A percentile compares a stretch with the other conserved stretches of the same genome.
These are phyloP conservation scores for Fusarium hostae DNA, from an alignment of 2,329 filamentous ascomycete genomes.

Conservation along the genomic window DNA sequence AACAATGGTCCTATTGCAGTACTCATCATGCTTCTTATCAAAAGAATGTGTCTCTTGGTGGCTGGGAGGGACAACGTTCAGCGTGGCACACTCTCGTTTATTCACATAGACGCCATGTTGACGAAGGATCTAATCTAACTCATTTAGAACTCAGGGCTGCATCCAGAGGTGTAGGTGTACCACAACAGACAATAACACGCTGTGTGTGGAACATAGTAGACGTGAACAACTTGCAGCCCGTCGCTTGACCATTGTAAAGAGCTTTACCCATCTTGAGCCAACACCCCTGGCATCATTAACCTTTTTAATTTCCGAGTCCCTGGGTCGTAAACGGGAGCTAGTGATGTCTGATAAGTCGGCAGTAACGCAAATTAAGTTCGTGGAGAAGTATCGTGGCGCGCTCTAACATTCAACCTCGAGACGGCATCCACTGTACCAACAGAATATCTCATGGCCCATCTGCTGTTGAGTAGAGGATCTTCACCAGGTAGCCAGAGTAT, in stretches of 20 bases:
- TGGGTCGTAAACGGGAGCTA: neutral
- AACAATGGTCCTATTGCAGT: neutral
- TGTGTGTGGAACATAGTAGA: neutral
- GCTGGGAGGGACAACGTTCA: neutral
- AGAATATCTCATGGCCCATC: neutral
- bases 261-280: neutral
- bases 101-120: neutral
- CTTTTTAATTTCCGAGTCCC: neutral
- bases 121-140: neutral
- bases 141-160: neutral
- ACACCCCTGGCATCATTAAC: neutral
- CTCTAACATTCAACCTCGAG: neutral
- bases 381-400: constrained; percentile 9
- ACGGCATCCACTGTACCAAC: neutral
- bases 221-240: neutral
- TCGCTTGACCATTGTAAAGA: neutral
- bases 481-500: fast-evolving
- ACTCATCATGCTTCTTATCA: neutral
- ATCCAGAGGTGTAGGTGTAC: neutral
- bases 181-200: neutral
- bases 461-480: fast-evolving
- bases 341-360: neutral
- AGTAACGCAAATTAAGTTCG: neutral
- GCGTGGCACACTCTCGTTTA: neutral
- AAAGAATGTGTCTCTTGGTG: neutral